Evolutionary conservation across 2,329 filamentous ascomycete genomes (phyloP).

Genomic region (Herpotrichia juniperi): DNA sequence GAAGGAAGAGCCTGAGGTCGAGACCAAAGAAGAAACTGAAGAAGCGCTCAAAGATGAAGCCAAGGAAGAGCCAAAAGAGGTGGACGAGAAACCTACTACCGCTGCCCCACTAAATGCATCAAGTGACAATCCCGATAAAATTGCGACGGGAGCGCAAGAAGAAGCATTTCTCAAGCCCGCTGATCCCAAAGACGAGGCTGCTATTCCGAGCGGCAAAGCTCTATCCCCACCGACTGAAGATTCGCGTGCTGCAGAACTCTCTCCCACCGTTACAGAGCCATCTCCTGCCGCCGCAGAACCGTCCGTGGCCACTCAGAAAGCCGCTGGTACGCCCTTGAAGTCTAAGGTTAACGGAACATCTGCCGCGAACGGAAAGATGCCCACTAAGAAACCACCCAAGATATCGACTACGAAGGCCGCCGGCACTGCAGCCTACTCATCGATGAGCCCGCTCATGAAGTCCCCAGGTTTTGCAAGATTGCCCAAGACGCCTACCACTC

Average conservation of each 20-base stretch:
- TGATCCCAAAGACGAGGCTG: constrained; percentile 44
- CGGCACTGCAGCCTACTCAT: constrained; percentile 27
- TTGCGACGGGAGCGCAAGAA: constrained; percentile 50
- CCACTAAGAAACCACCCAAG: constrained; percentile 37
- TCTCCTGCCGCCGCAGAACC: neutral
- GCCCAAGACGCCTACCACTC: constrained; percentile 36
- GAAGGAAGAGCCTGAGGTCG: constrained; percentile 1
- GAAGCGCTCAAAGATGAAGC: neutral
- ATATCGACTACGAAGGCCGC: constrained; percentile 40
- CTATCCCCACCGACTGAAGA: constrained; percentile 40
- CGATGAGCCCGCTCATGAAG: constrained; percentile 41
- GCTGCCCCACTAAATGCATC: constrained; percentile 17
- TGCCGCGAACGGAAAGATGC: constrained; percentile 25
- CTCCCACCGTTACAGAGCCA: constrained; percentile 1
- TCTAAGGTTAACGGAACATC: constrained; percentile 24
- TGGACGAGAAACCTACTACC: neutral
- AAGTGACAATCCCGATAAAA: constrained; percentile 53
- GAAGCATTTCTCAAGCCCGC: constrained; percentile 48
- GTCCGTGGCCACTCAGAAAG: constrained; percentile 16
- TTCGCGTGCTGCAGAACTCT: constrained; percentile 7
- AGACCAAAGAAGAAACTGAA: neutral
- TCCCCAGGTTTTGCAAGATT: constrained; percentile 19
- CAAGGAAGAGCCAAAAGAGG: constrained; percentile 5
- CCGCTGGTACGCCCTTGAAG: constrained; percentile 14
- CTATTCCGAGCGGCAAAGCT: constrained; percentile 47